Evolutionary conservation across 2,329 filamentous ascomycete genomes (phyloP).

Genomic region (Ascochyta rabiei): DNA sequence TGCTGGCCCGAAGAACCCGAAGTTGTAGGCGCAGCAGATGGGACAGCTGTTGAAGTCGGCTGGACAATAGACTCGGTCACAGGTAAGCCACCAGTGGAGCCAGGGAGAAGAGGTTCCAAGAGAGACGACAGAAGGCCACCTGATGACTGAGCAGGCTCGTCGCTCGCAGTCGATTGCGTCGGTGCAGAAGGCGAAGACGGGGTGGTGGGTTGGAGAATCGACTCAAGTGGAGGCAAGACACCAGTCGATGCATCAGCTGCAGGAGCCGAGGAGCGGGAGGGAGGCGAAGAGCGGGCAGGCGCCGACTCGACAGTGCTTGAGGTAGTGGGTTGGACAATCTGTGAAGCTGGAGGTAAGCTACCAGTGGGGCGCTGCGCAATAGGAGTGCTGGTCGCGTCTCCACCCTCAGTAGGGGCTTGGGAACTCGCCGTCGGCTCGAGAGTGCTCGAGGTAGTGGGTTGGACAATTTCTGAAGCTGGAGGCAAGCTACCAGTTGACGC

Average conservation of each 20-base stretch:
- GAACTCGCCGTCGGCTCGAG: background rate
- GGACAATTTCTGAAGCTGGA: background rate
- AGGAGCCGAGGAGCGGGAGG: constrained; percentile 3
- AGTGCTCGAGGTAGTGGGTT: constrained; percentile 4
- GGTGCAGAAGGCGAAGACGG: constrained; percentile 21
- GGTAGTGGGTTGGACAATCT: constrained; percentile 20
- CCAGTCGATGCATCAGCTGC: background rate
- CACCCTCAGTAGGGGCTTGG: constrained; percentile 1
- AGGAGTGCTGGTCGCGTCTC: background rate
- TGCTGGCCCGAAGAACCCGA: constrained; percentile 13
- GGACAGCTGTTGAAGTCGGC: constrained; percentile 1
- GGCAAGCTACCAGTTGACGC: constrained; percentile 23
- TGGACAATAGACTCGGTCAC: constrained; percentile 7
- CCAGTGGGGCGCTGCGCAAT: constrained; percentile 19
- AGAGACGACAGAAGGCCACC: constrained; percentile 12
- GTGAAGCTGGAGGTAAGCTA: constrained; percentile 13
- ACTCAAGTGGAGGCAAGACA: background rate
- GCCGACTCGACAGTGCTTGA: constrained; percentile 9
- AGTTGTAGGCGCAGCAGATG: background rate
- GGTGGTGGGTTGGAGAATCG: constrained; percentile 3
- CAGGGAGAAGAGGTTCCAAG: constrained; percentile 8
- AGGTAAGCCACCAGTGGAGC: constrained; percentile 17
- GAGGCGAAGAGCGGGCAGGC: constrained; percentile 4
- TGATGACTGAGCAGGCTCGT: constrained; percentile 8
- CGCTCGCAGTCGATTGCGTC: constrained; percentile 11